Evolutionary conservation across 2,329 filamentous ascomycete genomes (phyloP).

Genomic region (Teratosphaeria zuluensis): DNA sequence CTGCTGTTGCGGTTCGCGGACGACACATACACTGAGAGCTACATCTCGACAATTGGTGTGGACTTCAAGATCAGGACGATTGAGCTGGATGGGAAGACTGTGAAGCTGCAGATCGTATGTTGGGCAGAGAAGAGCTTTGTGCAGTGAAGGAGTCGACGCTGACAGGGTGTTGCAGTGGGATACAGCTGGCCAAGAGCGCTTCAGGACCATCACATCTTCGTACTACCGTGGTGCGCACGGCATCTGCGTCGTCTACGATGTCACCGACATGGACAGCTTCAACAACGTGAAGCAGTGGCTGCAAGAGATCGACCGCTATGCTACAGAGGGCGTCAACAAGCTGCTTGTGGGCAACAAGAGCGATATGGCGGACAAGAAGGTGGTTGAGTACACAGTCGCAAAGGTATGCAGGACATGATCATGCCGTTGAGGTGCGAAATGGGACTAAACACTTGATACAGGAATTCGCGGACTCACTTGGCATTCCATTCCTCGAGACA

Average conservation of each 20-base stretch:
- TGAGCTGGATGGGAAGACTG: conserved; percentile 98
- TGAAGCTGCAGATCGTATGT: conserved; percentile 97
- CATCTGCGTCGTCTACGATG: conserved; percentile 99
- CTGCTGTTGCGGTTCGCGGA: conserved; percentile 95
- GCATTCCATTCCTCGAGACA: conserved; percentile 98
- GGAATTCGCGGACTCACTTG: conserved; percentile 98
- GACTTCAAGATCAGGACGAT: conserved; percentile 99
- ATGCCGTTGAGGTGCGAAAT: not conserved
- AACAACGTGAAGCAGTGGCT: conserved; percentile 99
- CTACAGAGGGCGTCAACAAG: conserved; percentile 99
- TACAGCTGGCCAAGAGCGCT: conserved; percentile 96
- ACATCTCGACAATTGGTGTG: conserved; percentile 99
- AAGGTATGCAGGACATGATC: conserved; percentile 58
- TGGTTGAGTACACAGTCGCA: conserved; percentile 97
- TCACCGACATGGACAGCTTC: conserved; percentile 99
- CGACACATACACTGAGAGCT: conserved; percentile 98
- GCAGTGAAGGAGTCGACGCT: conserved; percentile 2
- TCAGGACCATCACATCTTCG: conserved; percentile 98
- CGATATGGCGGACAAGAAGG: conserved; percentile 99
- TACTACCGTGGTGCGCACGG: conserved; percentile 99
- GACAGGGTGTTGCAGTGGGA: conserved; percentile 65
- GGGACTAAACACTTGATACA: conserved; percentile 31
- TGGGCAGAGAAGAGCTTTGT: not conserved
- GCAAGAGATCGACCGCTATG: conserved; percentile 98
- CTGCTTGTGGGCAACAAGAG: conserved; percentile 99